A percentile compares a stretch with the other conserved stretches of the same genome.
phyloP scores from a whole-genome alignment of 371 early-diverging fungal genomes.

The Mortierella sp. region DNA sequence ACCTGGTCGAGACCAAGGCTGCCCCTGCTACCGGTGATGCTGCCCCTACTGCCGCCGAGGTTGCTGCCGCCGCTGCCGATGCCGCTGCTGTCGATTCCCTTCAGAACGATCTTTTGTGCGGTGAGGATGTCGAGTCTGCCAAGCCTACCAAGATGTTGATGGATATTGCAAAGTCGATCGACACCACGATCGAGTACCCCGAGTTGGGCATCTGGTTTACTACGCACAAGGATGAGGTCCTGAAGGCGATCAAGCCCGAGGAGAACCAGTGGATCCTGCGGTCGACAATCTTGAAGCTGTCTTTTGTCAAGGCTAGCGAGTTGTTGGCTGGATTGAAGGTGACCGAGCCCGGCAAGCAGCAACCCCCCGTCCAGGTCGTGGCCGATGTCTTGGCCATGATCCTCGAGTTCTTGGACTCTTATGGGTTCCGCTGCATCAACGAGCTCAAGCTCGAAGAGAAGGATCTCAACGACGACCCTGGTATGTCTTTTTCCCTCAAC shows the following conservation, averaged over 20 bases:
- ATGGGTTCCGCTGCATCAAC: slow-evolving; percentile 57
- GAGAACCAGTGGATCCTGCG: slow-evolving; percentile 50
- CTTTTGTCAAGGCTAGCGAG: slow-evolving; percentile 46
- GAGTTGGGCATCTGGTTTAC: slow-evolving; percentile 33
- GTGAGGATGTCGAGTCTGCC: slow-evolving; percentile 56
- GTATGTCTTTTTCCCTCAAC: slow-evolving; percentile 10
- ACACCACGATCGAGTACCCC: slow-evolving; percentile 44
- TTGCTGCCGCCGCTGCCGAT: slow-evolving; percentile 34
- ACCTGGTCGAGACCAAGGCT: slow-evolving; percentile 45
- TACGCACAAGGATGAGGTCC: slow-evolving; percentile 40
- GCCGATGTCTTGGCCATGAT: slow-evolving; percentile 48
- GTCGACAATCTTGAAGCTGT: slow-evolving; percentile 46
- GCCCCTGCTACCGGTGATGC: neutral
- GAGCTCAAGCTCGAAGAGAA: slow-evolving; percentile 56
- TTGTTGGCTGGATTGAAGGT: slow-evolving; percentile 28
- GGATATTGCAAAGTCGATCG: slow-evolving; percentile 52
- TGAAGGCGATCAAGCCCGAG: slow-evolving; percentile 49
- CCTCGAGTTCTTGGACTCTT: slow-evolving; percentile 53
- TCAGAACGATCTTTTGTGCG: slow-evolving; percentile 54
- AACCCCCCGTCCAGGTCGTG: slow-evolving; percentile 53
- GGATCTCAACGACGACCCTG: slow-evolving; percentile 55
- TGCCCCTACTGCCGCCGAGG: slow-evolving; percentile 36
- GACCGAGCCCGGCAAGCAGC: slow-evolving; percentile 31
- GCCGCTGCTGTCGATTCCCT: slow-evolving; percentile 55
- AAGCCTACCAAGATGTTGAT: slow-evolving; percentile 58